Evolutionary conservation across 2,329 filamentous ascomycete genomes (phyloP), one percentile per base, ranked within the genome.

Genomic region (Dactylellina sp.): DNA sequence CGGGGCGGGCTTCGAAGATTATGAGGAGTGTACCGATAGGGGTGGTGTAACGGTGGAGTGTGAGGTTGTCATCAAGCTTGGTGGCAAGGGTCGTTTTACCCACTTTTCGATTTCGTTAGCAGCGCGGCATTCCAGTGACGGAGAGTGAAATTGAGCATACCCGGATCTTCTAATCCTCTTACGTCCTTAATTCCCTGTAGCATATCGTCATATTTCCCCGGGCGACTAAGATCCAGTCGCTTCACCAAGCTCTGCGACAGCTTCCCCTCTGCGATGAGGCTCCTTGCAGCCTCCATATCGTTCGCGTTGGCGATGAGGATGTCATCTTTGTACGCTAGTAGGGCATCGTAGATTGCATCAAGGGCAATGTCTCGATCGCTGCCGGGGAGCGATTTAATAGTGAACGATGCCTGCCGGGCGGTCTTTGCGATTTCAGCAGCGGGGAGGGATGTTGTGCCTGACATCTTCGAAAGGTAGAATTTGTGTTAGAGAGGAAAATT

Each of bases 131-230:
- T 49, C 37, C 16, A n/a, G 25, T 40, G 25, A 42, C 57, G 18
- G 12, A 24, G 25, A 40, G 12, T 18, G 75, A 52, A 35, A 39
- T 52, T 6, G 52, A 71, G 84, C 87, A 79, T 85, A 95, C 92
- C 87, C 77, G 95, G 95, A 83, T 99, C 95, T 53, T 91, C 87
- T 25, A 99, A 85, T 56, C 87, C 86, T 77, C 90, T 86, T 75
- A 99, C 95, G 82, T 97, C 92, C 72, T 96, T 82, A 75, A 99
- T 96, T 24, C 95, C 95, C 83, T 93, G 90, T 76, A 99, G 85
- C 95, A 99, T 98, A 80, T 98, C 95, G 79, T 97, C 93, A 85
- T 90, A 99, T 83, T 98, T 98, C 70, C 94, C 94, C 80, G 88
- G 87, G 81, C 91, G 90, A 53, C 88, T 89, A 53, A 99, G 84